Percentiles rank a stretch among this genome's conserved stretches.
Evolutionary conservation across 2,329 filamentous ascomycete species (phyloP).

Genomic region (Thyridium curvatum): DNA sequence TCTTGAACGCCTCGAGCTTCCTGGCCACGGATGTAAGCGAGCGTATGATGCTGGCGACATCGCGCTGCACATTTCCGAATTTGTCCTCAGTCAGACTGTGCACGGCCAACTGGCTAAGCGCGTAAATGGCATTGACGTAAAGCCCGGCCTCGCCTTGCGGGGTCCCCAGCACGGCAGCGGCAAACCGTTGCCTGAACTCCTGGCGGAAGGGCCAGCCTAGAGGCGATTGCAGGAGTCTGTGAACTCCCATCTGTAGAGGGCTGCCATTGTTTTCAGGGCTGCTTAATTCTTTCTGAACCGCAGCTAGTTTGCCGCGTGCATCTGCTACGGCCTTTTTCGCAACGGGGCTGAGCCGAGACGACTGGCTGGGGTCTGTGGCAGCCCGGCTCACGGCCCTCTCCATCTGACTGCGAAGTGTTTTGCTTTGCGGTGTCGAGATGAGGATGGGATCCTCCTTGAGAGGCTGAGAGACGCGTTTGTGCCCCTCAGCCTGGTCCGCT

Average conservation of each 20-base stretch:
- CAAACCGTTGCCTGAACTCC: constrained; percentile 58
- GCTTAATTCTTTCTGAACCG: constrained; percentile 48
- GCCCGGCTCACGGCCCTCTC: constrained; percentile 38
- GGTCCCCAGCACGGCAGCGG: constrained; percentile 62
- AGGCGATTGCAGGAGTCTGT: constrained; percentile 41
- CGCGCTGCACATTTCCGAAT: constrained; percentile 79
- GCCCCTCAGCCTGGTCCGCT: constrained; percentile 13
- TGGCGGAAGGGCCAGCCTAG: constrained; percentile 66
- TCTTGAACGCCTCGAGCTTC: constrained; percentile 63
- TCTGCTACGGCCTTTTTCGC: constrained; percentile 43
- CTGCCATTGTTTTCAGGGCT: constrained; percentile 41
- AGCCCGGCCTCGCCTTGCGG: constrained; percentile 65
- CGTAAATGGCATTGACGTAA: constrained; percentile 66
- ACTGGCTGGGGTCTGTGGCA: constrained; percentile 38
- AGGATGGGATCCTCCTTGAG: constrained; percentile 39
- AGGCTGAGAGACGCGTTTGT: constrained; percentile 29
- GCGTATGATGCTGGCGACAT: constrained; percentile 69
- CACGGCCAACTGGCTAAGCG: constrained; percentile 63
- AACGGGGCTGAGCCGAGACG: constrained; percentile 42
- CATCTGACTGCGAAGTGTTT: constrained; percentile 33
- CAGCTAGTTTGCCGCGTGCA: constrained; percentile 41
- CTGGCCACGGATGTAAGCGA: constrained; percentile 63
- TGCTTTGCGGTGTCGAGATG: constrained; percentile 27
- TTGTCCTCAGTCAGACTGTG: constrained; percentile 73
- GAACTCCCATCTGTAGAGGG: constrained; percentile 39